These are phyloP conservation scores for Mangifera indica DNA, from an alignment of 345 rosid species.

Conservation along the genomic window DNA sequence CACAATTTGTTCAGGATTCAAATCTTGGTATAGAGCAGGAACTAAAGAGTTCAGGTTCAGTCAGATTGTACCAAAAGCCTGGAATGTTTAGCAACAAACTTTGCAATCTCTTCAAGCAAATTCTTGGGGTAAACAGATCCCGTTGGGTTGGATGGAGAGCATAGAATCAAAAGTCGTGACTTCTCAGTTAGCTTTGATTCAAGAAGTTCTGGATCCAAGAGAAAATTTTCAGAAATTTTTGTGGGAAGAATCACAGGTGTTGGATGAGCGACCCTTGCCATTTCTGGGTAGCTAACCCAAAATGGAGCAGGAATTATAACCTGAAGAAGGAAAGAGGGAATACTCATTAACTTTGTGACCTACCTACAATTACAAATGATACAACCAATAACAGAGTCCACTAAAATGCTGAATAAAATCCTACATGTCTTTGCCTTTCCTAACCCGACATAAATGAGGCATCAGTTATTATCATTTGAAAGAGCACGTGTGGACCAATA, in stretches of 20 bases:
- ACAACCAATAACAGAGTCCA: not conserved
- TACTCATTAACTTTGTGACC: not conserved
- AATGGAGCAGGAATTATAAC: conserved; percentile 95
- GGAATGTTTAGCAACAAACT: conserved; percentile 83
- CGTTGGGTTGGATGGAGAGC: conserved; percentile 97
- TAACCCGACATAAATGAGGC: not conserved
- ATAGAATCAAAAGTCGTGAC: conserved; percentile 84
- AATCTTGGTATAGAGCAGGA: not conserved
- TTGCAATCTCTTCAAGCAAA: conserved; percentile 88
- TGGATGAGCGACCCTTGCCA: conserved; percentile 92
- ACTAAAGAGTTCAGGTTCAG: conserved; percentile 6
- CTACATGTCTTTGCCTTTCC: not conserved
- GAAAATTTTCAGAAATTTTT: conserved; percentile 71
- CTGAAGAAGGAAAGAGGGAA: conserved; percentile 29
- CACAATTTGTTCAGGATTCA: conserved; percentile 23
- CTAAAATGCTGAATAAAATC: not conserved
- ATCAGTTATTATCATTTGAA: not conserved
- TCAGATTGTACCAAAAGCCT: conserved; percentile 71
- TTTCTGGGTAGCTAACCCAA: conserved; percentile 99
- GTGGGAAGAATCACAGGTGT: conserved; percentile 89
- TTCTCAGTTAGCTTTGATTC: conserved; percentile 71
- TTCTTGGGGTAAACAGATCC: conserved; percentile 94
- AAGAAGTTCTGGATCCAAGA: conserved; percentile 79
- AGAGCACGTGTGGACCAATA: conserved; percentile 7
- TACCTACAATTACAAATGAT: conserved; percentile 5